phyloP scores from a whole-genome alignment of 2,329 filamentous ascomycete species.

The Epicoccum nigrum region DNA sequence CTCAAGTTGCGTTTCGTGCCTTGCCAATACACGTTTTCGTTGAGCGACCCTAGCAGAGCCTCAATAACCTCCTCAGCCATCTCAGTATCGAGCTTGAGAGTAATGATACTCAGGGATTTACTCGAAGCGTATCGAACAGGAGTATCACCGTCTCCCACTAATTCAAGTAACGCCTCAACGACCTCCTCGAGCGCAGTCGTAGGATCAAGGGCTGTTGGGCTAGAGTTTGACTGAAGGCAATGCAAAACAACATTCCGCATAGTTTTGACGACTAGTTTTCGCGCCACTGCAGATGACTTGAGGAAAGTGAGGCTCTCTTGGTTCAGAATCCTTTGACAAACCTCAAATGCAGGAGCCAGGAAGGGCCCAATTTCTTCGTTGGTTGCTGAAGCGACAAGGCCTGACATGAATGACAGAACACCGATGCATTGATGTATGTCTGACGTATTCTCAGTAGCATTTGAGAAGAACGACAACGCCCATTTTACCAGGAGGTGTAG shows the following conservation, averaged over 20 bases:
- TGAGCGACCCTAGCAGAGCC: constrained; percentile 74
- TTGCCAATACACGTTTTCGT: constrained; percentile 66
- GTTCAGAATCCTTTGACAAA: constrained; percentile 65
- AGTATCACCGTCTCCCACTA: constrained; percentile 84
- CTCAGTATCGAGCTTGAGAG: constrained; percentile 75
- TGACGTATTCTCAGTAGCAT: constrained; percentile 47
- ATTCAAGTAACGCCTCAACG: constrained; percentile 80
- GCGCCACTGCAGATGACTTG: constrained; percentile 75
- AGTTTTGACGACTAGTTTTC: constrained; percentile 86
- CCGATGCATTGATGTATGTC: constrained; percentile 80
- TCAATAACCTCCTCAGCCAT: constrained; percentile 90
- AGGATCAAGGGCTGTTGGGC: constrained; percentile 44
- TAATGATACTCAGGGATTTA: constrained; percentile 88
- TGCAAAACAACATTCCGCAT: constrained; percentile 75
- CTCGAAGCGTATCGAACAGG: constrained; percentile 89
- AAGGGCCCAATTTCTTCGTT: constrained; percentile 75
- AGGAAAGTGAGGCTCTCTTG: constrained; percentile 61
- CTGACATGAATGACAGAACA: constrained; percentile 77
- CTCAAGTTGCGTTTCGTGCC: constrained; percentile 66
- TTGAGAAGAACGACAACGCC: constrained; percentile 68
- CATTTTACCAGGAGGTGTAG: constrained; percentile 72
- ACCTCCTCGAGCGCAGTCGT: constrained; percentile 69
- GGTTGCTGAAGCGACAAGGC: constrained; percentile 72
- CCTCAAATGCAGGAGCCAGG: constrained; percentile 68
- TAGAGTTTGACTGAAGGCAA: constrained; percentile 55